Evolutionary conservation across 345 rosid genomes (phyloP), one percentile per base, ranked within the genome.

Genomic region (Syzygium aqueum): DNA sequence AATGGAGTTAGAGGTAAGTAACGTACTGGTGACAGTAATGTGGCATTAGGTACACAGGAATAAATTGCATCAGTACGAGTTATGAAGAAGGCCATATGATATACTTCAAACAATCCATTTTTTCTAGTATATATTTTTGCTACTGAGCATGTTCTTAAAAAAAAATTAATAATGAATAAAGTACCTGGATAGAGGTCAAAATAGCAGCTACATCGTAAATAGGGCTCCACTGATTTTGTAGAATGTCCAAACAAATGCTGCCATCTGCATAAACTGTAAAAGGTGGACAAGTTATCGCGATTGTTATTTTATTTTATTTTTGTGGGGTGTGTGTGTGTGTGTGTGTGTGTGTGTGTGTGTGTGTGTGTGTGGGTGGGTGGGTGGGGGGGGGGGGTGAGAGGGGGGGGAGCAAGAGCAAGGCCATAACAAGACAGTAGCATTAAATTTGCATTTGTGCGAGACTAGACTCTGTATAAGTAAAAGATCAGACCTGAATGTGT

Each of bases 171-270:
- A 30, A 87, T n/a, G 22, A 52, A 59, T 51, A 54, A 17, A 65
- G 22, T 87, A 95, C 98, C 98, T 95, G 98, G 88, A 95, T 94
- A 53, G 98, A 95, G 30, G 98, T 95, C 63, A 95, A 94, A 73
- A 95, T 95, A 33, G 98, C 98, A 30, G 98, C 98, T 7, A 94
- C 98, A 86, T 95, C 98, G 84, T 95, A 95, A 53, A 95, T 95
- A 2, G 98, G 98, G 90, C 95, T 92, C 98, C 98, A 95, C 89
- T 95, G 98, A 87, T 95, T 95, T 89, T 95, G 98, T 87, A 95
- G 94, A 87, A 95, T 95, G 90, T 95, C 98, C 92, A 95, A 92
- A 85, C 98, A 95, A 85, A 95, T 95, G 89, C 98, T 95, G 78
- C 98, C 98, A 92, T 95, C 96, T 3, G 98, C 98, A 89, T 95